Evolutionary conservation across 2,329 filamentous ascomycete species (phyloP).

Genomic region (Diplodia sapinea): DNA sequence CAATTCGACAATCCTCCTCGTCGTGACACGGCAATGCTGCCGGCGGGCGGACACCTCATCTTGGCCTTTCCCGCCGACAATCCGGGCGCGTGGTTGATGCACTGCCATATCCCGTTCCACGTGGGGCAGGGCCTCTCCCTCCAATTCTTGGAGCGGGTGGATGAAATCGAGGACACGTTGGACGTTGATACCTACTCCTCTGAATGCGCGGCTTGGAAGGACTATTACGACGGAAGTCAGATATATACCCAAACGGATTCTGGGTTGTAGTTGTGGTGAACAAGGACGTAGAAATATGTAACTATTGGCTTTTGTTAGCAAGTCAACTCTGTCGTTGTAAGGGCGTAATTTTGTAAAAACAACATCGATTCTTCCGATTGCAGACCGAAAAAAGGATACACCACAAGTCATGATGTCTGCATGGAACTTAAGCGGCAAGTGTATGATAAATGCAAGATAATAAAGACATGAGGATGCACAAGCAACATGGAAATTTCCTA

Average conservation of each 20-base stretch:
- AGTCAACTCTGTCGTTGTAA: background rate
- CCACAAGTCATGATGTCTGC: too few relatives aligned
- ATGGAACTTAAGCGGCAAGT: too few relatives aligned
- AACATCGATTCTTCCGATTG: background rate
- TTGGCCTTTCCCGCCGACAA: constrained; percentile 48
- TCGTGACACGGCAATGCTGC: constrained; percentile 46
- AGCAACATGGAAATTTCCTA: background rate
- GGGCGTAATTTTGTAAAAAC: background rate
- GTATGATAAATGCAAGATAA: background rate
- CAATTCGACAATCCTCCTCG: constrained; percentile 42
- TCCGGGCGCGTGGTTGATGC: constrained; percentile 48
- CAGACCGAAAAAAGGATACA: too few relatives aligned
- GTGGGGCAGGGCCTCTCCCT: constrained; percentile 52
- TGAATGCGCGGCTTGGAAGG: constrained; percentile 4
- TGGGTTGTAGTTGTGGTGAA: background rate
- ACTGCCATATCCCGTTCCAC: constrained; percentile 45
- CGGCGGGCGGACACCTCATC: constrained; percentile 43
- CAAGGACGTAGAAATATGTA: background rate
- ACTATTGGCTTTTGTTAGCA: too few relatives aligned
- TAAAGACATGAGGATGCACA: background rate
- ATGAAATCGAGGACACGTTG: constrained; percentile 36
- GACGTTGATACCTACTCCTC: background rate
- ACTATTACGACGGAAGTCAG: background rate
- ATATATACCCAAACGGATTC: constrained; percentile 18
- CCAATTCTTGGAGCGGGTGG: constrained; percentile 58